A percentile compares a stretch with the other conserved stretches of the same genome.
Evolutionary conservation across 2,329 filamentous ascomycete species (phyloP).

Genomic region (Cladorrhinum sp.): DNA sequence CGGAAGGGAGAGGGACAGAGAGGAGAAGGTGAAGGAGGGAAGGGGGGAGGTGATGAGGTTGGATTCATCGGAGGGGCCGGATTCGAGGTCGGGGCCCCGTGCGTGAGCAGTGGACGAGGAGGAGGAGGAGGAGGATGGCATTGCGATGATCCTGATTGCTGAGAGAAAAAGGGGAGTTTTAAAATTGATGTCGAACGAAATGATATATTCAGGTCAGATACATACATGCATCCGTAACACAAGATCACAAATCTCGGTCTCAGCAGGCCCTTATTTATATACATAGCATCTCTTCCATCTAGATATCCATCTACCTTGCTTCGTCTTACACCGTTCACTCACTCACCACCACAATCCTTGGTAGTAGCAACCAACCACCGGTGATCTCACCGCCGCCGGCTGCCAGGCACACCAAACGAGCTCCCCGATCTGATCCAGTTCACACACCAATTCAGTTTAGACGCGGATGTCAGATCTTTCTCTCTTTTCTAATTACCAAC

Average conservation of each 20-base stretch:
- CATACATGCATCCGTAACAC: too few relatives aligned
- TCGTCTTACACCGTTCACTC: too few relatives aligned
- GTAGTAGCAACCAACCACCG: too few relatives aligned
- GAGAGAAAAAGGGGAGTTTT: neutral
- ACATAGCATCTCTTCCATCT: too few relatives aligned
- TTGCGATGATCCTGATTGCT: constrained; percentile 52
- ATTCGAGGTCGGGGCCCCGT: constrained; percentile 51
- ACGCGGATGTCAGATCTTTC: too few relatives aligned
- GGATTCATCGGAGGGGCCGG: neutral
- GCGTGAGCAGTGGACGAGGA: constrained; percentile 54
- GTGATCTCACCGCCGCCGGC: neutral
- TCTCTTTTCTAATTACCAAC: too few relatives aligned
- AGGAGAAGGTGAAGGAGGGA: constrained; percentile 5
- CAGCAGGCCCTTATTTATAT: too few relatives aligned
- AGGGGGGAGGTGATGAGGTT: neutral
- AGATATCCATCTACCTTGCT: too few relatives aligned
- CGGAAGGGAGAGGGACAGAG: neutral
- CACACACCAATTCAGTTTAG: too few relatives aligned
- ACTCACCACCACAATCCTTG: too few relatives aligned
- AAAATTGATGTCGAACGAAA: neutral
- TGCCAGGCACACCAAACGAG: neutral
- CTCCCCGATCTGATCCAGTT: too few relatives aligned
- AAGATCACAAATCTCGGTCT: too few relatives aligned
- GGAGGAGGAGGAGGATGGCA: constrained; percentile 23
- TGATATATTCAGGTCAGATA: neutral